Evolutionary conservation across 163 green algal genomes (phyloP).

Genomic region (Chlamydomonas reinhardtii): DNA sequence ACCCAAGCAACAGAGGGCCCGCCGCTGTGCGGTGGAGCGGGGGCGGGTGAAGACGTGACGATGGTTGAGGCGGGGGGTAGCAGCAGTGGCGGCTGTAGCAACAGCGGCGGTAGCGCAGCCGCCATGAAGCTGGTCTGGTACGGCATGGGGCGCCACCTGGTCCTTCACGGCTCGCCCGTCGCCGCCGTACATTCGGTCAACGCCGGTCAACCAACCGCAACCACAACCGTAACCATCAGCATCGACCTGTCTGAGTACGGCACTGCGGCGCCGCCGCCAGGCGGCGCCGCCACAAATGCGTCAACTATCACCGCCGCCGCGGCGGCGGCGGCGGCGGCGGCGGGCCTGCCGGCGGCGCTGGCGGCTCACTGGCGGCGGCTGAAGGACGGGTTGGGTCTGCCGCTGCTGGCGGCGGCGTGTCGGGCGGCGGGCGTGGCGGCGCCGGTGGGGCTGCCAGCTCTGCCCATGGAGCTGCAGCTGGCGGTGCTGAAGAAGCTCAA

Average conservation of each 20-base stretch:
- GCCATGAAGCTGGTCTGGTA: conserved; percentile 30
- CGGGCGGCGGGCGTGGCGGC: conserved; percentile 1
- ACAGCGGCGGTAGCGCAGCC: too few relatives aligned
- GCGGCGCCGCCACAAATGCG: neutral
- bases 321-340: neutral
- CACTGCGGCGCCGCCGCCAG: neutral
- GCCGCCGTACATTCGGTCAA: neutral
- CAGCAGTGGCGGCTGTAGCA: too few relatives aligned
- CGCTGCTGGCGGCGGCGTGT: conserved; percentile 37
- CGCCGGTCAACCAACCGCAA: neutral
- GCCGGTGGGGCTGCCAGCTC: conserved; percentile 18
- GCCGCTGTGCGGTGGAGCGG: too few relatives aligned
- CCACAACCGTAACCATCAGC: neutral
- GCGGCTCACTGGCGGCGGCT: conserved; percentile 5
- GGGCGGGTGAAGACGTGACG: neutral
- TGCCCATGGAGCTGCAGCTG: conserved; percentile 47
- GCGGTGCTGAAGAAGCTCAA: neutral
- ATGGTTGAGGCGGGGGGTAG: neutral
- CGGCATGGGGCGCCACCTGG: conserved; percentile 26
- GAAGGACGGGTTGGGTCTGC: conserved; percentile 35
- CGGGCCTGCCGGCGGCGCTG: neutral
- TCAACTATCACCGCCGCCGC: neutral
- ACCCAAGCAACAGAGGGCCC: too few relatives aligned
- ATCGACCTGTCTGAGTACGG: conserved; percentile 40
- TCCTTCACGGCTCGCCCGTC: conserved; percentile 18